phyloP scores from a whole-genome alignment of 2,329 filamentous ascomycete genomes.

The Karstenula rhodostoma region DNA sequence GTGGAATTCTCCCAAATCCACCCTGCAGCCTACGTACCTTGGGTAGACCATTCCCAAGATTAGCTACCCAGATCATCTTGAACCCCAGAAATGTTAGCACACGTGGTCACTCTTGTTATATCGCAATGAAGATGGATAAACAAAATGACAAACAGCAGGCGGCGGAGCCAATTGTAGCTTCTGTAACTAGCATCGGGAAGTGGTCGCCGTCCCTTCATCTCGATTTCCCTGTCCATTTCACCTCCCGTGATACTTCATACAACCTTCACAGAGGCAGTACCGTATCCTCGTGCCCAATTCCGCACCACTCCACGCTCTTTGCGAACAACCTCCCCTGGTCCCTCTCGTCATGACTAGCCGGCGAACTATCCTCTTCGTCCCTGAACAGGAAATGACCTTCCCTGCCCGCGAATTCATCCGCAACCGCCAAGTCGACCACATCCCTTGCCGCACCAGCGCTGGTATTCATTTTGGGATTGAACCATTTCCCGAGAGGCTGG shows the following conservation, averaged over 20 bases:
- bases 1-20: too few species aligned
- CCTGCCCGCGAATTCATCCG: slow-evolving; percentile 36
- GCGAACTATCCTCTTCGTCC: slow-evolving; percentile 40
- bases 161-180: too few species aligned
- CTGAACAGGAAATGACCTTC: slow-evolving; percentile 48
- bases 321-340: slow-evolving; percentile 46
- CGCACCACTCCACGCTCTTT: slow-evolving; percentile 46
- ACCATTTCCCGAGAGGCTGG: slow-evolving; percentile 34
- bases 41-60: too few species aligned
- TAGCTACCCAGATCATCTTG: too few species aligned
- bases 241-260: background rate
- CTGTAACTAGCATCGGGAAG: too few species aligned
- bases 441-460: slow-evolving; percentile 41
- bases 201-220: too few species aligned
- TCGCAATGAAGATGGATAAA: too few species aligned
- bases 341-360: slow-evolving; percentile 39
- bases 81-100: too few species aligned
- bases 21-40: too few species aligned
- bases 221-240: too few species aligned
- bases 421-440: slow-evolving; percentile 39
- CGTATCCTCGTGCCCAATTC: slow-evolving; percentile 18
- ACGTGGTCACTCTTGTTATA: too few species aligned
- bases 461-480: slow-evolving; percentile 43
- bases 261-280: slow-evolving; percentile 14
- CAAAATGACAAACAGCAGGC: too few species aligned